phyloP scores from a whole-genome alignment of 1,284 basidiomycete genomes.

The Ustilago lituana region DNA sequence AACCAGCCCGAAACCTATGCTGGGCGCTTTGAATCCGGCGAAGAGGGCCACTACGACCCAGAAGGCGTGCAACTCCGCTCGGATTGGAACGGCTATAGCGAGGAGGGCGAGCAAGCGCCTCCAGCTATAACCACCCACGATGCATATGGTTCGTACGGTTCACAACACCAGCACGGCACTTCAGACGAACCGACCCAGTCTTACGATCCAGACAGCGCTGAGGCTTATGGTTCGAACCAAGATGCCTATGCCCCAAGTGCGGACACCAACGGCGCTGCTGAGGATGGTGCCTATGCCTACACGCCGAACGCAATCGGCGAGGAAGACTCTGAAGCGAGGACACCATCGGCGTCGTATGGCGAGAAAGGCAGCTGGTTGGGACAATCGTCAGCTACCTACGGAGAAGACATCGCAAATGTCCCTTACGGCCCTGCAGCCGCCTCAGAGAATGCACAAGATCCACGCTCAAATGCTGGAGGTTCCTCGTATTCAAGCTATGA shows the following conservation, averaged over 20 bases:
- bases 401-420: slow-evolving; percentile 8
- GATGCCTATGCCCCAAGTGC: slow-evolving; percentile 2
- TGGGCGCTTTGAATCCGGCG: background rate
- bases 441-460: slow-evolving; percentile 5
- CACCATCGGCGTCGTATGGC: slow-evolving; percentile 22
- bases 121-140: slow-evolving; percentile 1
- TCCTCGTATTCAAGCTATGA: slow-evolving; percentile 12
- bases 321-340: slow-evolving; percentile 25
- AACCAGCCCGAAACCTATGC: slow-evolving; percentile 1
- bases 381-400: slow-evolving; percentile 4
- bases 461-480: background rate
- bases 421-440: slow-evolving; percentile 15
- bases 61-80: slow-evolving; percentile 13
- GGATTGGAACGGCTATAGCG: slow-evolving; percentile 17
- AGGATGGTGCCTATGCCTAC: background rate
- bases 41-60: slow-evolving; percentile 7
- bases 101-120: slow-evolving; percentile 5
- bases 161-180: slow-evolving; percentile 7
- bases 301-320: slow-evolving; percentile 2
- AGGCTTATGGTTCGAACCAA: background rate
- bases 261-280: background rate
- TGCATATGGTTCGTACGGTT: slow-evolving; percentile 8
- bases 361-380: slow-evolving; percentile 27
- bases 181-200: slow-evolving; percentile 3
- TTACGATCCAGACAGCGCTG: slow-evolving; percentile 11